Evolutionary conservation across 2,329 filamentous ascomycete species (phyloP).

Genomic region (Ceratocystis variospora): DNA sequence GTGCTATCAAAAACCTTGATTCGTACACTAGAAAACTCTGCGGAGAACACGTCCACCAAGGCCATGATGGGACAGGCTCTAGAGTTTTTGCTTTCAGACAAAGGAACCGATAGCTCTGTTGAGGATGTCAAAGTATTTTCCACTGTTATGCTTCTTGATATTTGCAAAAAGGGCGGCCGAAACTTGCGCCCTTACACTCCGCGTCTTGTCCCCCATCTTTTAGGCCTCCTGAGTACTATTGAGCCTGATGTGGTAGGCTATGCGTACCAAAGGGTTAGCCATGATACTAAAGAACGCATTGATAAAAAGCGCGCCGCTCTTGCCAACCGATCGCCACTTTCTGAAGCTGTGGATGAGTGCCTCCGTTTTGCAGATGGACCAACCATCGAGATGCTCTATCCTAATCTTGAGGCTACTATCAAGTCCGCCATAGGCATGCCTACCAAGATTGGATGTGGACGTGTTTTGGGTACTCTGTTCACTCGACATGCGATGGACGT

Average conservation of each 20-base stretch:
- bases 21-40: conserved; percentile 68
- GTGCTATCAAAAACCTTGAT: conserved; percentile 74
- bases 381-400: conserved; percentile 62
- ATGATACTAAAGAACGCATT: conserved; percentile 75
- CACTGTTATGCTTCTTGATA: conserved; percentile 68
- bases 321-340: conserved; percentile 76
- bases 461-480: conserved; percentile 71
- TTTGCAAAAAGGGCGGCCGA: conserved; percentile 78
- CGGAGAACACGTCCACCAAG: conserved; percentile 52
- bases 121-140: conserved; percentile 79
- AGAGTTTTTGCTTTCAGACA: conserved; percentile 78
- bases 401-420: conserved; percentile 62
- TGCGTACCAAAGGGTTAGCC: conserved; percentile 76
- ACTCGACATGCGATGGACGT: conserved; percentile 67
- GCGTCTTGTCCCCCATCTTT: conserved; percentile 63
- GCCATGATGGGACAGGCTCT: conserved; percentile 76
- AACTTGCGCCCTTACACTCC: conserved; percentile 69
- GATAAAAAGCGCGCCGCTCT: conserved; percentile 73
- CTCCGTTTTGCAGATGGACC: conserved; percentile 68
- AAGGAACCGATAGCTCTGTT: conserved; percentile 83
- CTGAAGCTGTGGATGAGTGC: conserved; percentile 80
- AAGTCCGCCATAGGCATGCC: conserved; percentile 81
- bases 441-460: conserved; percentile 81
- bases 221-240: conserved; percentile 71
- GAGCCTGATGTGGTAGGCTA: conserved; percentile 88